phyloP scores from a whole-genome alignment of 1,139 yeast genomes.

The Pichia sp. region DNA sequence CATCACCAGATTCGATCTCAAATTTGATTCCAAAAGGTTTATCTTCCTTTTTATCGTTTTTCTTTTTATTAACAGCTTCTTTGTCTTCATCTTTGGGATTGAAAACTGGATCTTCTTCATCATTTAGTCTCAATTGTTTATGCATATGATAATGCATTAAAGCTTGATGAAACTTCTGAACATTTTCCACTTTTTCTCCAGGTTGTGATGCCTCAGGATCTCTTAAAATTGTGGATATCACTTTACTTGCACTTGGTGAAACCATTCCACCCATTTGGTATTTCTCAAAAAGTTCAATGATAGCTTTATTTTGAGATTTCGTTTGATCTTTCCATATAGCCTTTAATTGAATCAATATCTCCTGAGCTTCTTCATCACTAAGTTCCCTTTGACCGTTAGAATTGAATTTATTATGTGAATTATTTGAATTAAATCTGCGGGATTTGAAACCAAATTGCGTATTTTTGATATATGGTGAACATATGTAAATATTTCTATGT shows the following conservation, averaged over 20 bases:
- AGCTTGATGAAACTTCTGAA: slow-evolving; percentile 26
- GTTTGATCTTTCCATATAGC: slow-evolving; percentile 22
- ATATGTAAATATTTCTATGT: too few relatives aligned
- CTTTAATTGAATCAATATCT: slow-evolving; percentile 20
- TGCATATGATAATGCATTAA: slow-evolving; percentile 26
- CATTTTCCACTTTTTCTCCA: slow-evolving; percentile 27
- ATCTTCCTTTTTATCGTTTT: slow-evolving; percentile 2
- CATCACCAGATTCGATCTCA: slow-evolving; percentile 11
- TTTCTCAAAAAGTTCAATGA: slow-evolving; percentile 20
- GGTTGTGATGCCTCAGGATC: slow-evolving; percentile 21
- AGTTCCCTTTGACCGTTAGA: slow-evolving; percentile 22
- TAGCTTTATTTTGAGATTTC: slow-evolving; percentile 17
- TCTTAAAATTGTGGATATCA: slow-evolving; percentile 23
- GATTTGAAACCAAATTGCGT: not conserved
- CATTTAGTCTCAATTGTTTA: slow-evolving; percentile 20
- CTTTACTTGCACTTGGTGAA: slow-evolving; percentile 26
- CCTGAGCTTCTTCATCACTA: slow-evolving; percentile 24
- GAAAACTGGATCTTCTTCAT: slow-evolving; percentile 14
- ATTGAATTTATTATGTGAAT: slow-evolving; percentile 11
- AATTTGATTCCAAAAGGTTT: slow-evolving; percentile 15
- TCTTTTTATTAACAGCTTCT: slow-evolving; percentile 1
- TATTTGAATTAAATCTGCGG: slow-evolving; percentile 12
- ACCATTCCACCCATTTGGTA: slow-evolving; percentile 27
- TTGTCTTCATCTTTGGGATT: slow-evolving; percentile 11
- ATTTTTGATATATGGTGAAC: too few relatives aligned